These are phyloP conservation scores for Trichoderma cornu-damae DNA, from an alignment of 2,329 filamentous ascomycete genomes.

Conservation along the genomic window DNA sequence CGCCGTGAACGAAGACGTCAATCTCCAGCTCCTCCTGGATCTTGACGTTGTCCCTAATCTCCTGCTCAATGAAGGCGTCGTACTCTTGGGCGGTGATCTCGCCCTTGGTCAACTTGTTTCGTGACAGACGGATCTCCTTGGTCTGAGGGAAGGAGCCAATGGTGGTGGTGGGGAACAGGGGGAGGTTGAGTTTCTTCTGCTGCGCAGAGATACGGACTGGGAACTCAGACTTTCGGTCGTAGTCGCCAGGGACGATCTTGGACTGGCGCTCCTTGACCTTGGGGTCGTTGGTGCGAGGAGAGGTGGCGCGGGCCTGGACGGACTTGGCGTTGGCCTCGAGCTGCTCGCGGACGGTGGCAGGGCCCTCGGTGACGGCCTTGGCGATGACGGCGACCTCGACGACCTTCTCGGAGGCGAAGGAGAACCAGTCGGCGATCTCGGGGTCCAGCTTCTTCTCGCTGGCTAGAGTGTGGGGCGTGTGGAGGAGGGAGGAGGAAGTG, in stretches of 20 bases:
- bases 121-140: slow-evolving; percentile 93
- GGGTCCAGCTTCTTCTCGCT: slow-evolving; percentile 97
- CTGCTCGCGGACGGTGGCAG: slow-evolving; percentile 76
- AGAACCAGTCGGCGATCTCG: slow-evolving; percentile 97
- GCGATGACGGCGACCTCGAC: slow-evolving; percentile 86
- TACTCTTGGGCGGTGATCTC: slow-evolving; percentile 91
- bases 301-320: slow-evolving; percentile 82
- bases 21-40: slow-evolving; percentile 97
- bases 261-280: slow-evolving; percentile 95
- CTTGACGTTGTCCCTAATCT: slow-evolving; percentile 91
- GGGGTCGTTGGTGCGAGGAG: slow-evolving; percentile 93
- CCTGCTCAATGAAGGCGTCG: slow-evolving; percentile 98
- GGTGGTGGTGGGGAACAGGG: slow-evolving; percentile 97
- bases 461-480: slow-evolving; percentile 95
- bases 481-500: slow-evolving; percentile 94
- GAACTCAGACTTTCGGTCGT: slow-evolving; percentile 92
- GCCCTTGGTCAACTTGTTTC: slow-evolving; percentile 98
- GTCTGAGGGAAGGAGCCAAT: slow-evolving; percentile 99
- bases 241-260: slow-evolving; percentile 75
- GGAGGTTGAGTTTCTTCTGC: slow-evolving; percentile 87
- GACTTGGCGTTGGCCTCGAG: slow-evolving; percentile 98
- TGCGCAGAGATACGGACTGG: slow-evolving; percentile 77
- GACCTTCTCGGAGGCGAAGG: slow-evolving; percentile 93
- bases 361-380: slow-evolving; percentile 93
- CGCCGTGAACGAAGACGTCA: slow-evolving; percentile 95